A percentile compares a stretch with the other conserved stretches of the same genome.
Evolutionary conservation across 2,329 filamentous ascomycete species (phyloP).

Genomic region (Knoxdaviesia capensis): DNA sequence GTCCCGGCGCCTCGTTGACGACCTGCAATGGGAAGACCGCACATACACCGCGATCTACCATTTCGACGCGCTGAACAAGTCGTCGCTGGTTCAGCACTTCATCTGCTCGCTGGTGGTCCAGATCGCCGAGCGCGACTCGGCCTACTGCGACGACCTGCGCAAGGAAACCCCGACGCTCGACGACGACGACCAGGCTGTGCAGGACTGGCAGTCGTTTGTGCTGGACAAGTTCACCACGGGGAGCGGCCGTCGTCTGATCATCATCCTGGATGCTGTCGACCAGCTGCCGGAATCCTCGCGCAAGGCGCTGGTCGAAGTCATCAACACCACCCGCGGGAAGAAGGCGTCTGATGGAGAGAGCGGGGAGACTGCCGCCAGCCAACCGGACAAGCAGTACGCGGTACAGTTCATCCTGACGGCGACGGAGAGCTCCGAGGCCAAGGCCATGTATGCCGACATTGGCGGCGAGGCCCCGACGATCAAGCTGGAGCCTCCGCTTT

Average conservation of each 20-base stretch:
- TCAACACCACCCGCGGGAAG: background rate
- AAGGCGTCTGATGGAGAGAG: no score
- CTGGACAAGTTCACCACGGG: constrained; percentile 7
- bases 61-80: constrained; percentile 10
- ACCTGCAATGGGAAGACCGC: constrained; percentile 5
- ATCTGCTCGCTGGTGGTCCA: constrained; percentile 8
- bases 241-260: background rate
- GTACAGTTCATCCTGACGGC: no score
- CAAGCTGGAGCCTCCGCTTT: constrained; percentile 5
- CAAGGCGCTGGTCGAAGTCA: background rate
- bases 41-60: constrained; percentile 10
- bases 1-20: constrained; percentile 6
- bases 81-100: constrained; percentile 4
- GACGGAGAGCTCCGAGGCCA: no score
- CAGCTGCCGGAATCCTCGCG: background rate
- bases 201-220: constrained; percentile 6
- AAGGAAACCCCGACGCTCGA: constrained; percentile 10
- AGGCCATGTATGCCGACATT: no score
- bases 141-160: constrained; percentile 11
- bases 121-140: constrained; percentile 12
- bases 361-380: no score
- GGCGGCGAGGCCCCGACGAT: background rate
- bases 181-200: background rate
- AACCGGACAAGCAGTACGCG: no score
- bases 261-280: constrained; percentile 1